Conservation (phyloP, 129 eudicot species). For the Saussurea involucrata region DNA sequence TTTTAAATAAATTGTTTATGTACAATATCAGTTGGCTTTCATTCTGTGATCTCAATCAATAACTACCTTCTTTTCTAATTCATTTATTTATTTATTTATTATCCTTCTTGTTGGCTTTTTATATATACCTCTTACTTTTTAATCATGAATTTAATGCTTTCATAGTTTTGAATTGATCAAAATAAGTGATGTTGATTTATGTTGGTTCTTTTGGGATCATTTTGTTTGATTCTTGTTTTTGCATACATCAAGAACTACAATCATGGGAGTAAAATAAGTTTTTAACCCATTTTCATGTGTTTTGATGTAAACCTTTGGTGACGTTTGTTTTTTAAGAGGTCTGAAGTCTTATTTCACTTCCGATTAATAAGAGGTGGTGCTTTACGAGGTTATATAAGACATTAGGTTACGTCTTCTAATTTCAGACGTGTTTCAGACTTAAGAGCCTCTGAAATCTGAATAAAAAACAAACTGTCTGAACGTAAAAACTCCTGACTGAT, state of each 20-base stretch:
- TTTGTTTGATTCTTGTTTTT: neutral
- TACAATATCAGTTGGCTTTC: neutral
- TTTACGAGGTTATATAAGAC: too few species aligned
- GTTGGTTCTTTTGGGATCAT: neutral
- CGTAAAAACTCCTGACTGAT: too few species aligned
- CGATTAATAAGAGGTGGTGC: too few species aligned
- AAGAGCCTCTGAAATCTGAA: too few species aligned
- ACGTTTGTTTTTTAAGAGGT: too few species aligned
- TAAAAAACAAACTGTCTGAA: too few species aligned
- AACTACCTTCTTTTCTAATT: neutral
- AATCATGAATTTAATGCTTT: neutral
- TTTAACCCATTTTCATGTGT: neutral
- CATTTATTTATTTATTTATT: neutral
- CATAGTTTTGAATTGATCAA: neutral
- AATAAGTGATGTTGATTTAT: neutral
- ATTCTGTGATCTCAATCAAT: neutral
- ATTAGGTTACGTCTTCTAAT: too few species aligned
- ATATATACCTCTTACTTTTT: neutral
- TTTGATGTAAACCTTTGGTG: neutral
- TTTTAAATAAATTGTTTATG: slow-evolving; percentile 1
- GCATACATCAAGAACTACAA: neutral
- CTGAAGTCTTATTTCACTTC: too few species aligned
- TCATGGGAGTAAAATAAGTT: neutral
- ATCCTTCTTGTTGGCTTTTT: neutral
- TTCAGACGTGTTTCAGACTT: too few species aligned